Base-by-base conservation (phyloP, 257 asterid species). In the Rubia yunnanensis region DNA sequence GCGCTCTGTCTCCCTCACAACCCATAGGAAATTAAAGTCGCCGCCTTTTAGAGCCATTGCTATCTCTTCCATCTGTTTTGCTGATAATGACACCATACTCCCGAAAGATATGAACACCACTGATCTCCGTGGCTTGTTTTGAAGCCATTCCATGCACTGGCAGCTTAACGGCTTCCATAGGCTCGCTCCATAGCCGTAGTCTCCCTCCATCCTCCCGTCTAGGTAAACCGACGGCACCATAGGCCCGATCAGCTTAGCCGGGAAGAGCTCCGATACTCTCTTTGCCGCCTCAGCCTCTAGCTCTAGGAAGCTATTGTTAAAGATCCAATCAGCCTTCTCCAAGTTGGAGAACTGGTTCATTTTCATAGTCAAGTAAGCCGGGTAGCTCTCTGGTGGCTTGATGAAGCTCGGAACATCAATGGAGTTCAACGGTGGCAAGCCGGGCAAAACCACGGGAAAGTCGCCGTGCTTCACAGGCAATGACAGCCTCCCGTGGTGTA, bases 191-290 rank as follows among this genome's bases (percentile, higher is more conserved):
- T 87, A 85, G 2, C 85, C 82, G 32, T 54, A 73, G 75, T 87
- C 92, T 39, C 79, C 88, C 70, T 85, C 85, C 11, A 85, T 85
- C 68, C 84, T 73, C 24, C 73, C 81, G 46, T 87, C 95, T 60
- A 87, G 28, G 70, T 85, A 85, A 28, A 83, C 75, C 2, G 90
- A 87, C 24, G 95, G 95, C 9, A 87, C 85, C 88, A 84, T 82
- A 23, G 94, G 88, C 26, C 90, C 94, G 14, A 86, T 73, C 35
- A 82, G 73, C 59, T 74, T 80, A 18, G 84, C 91, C 3, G 95
- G 88, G 85, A 85, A 86, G 0, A 67, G 5, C 28, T 82, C 30
- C 18, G 78, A 80, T 35, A 77, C 76, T 28, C 83, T 68, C 57
- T 63, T 64, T 56, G 83, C 83, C 69, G 72, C 86, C 88, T 78